A percentile compares a stretch with the other conserved stretches of the same genome.
Conservation (phyloP, 2,329 filamentous ascomycete species). For the Colletotrichum nymphaeae region DNA sequence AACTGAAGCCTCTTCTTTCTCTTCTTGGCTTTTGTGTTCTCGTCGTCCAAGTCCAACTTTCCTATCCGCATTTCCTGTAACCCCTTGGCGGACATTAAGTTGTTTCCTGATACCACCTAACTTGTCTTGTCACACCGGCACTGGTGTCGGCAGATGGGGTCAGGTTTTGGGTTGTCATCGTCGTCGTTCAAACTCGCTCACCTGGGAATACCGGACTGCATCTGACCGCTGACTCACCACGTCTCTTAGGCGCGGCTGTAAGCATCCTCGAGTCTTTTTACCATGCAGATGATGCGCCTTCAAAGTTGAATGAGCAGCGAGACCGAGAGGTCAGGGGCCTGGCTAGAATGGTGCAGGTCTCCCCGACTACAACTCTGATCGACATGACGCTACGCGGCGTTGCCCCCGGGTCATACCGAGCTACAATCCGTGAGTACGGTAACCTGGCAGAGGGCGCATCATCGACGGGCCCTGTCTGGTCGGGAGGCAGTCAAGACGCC, state of each 20-base stretch:
- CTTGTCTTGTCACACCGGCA: constrained; percentile 22
- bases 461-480: constrained; percentile 87
- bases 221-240: constrained; percentile 21
- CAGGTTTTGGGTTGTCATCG: background rate
- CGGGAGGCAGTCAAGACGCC: constrained; percentile 55
- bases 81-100: constrained; percentile 26
- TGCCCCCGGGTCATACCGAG: constrained; percentile 82
- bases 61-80: constrained; percentile 9
- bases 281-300: constrained; percentile 60
- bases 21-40: background rate
- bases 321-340: constrained; percentile 80
- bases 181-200: constrained; percentile 6
- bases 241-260: constrained; percentile 77
- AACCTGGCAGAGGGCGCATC: constrained; percentile 87
- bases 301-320: constrained; percentile 48
- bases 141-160: constrained; percentile 8
- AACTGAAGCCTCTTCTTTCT: constrained; percentile 30
- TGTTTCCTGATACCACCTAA: constrained; percentile 23
- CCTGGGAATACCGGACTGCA: background rate
- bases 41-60: background rate
- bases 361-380: constrained; percentile 80
- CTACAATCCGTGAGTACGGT: constrained; percentile 86
- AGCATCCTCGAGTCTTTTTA: constrained; percentile 91
- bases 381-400: constrained; percentile 90
- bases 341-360: constrained; percentile 93